These are phyloP conservation scores for Candida vartiovaarae DNA, from an alignment of 805 yeast species.

Conservation along the genomic window DNA sequence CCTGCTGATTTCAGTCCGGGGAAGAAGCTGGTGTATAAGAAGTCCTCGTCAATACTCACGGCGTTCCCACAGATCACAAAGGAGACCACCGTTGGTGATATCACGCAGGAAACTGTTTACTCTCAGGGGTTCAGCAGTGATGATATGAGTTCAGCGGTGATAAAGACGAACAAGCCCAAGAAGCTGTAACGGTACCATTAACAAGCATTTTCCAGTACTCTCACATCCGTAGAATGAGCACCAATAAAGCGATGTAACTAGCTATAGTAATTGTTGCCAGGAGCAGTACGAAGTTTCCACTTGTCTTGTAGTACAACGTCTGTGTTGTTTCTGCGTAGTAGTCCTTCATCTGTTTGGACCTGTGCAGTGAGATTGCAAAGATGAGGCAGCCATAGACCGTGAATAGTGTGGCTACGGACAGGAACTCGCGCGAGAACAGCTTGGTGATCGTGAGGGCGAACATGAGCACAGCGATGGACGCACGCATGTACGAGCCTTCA, in stretches of 20 bases:
- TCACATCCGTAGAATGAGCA: slow-evolving; percentile 39
- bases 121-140: slow-evolving; percentile 11
- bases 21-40: slow-evolving; percentile 12
- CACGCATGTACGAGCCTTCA: slow-evolving; percentile 75
- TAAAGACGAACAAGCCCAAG: not conserved
- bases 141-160: too few relatives aligned
- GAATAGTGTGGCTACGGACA: slow-evolving; percentile 60
- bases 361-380: slow-evolving; percentile 30
- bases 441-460: slow-evolving; percentile 54
- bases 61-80: slow-evolving; percentile 1
- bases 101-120: slow-evolving; percentile 20
- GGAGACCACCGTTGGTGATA: slow-evolving; percentile 15
- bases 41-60: slow-evolving; percentile 13
- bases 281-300: slow-evolving; percentile 54
- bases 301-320: slow-evolving; percentile 42
- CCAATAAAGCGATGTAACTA: slow-evolving; percentile 45
- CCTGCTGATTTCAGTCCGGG: slow-evolving; percentile 10
- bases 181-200: too few relatives aligned
- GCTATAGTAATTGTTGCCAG: slow-evolving; percentile 42
- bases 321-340: slow-evolving; percentile 32
- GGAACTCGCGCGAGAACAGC: slow-evolving; percentile 54
- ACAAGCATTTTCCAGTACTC: too few relatives aligned
- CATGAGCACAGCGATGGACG: slow-evolving; percentile 62
- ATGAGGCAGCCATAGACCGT: slow-evolving; percentile 51
- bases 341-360: slow-evolving; percentile 28